Evolutionary conservation across 495 filamentous ascomycete species (phyloP).

Genomic region (Aspergillus wentii): DNA sequence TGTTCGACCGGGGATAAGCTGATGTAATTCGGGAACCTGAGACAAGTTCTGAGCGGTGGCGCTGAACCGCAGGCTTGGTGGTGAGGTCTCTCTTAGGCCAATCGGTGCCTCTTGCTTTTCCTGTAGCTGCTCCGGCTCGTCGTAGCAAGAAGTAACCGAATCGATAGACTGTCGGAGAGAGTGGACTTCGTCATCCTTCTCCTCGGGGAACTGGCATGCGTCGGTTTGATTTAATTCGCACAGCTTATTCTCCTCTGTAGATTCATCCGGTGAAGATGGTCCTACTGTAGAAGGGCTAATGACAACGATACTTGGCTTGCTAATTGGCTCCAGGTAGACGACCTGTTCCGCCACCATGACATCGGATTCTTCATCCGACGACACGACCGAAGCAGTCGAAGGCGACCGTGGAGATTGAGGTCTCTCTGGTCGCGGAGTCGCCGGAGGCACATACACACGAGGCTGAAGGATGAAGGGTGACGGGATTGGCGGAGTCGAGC

Average conservation of each 20-base stretch:
- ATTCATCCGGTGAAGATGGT: neutral
- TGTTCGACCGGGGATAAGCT: slow-evolving; percentile 9
- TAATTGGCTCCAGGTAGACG: slow-evolving; percentile 26
- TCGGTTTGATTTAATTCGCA: neutral
- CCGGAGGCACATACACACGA: slow-evolving; percentile 26
- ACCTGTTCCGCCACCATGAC: slow-evolving; percentile 34
- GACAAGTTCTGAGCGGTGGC: slow-evolving; percentile 20
- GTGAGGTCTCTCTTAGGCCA: no score
- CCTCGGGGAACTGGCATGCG: slow-evolving; percentile 1
- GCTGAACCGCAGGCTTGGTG: slow-evolving; percentile 1
- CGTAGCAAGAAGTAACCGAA: no score
- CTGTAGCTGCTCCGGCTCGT: no score
- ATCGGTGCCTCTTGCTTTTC: neutral
- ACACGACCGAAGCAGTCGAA: slow-evolving; percentile 29
- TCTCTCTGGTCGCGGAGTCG: slow-evolving; percentile 12
- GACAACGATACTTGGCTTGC: slow-evolving; percentile 33
- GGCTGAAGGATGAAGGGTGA: slow-evolving; percentile 32
- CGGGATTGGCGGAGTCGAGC: slow-evolving; percentile 25
- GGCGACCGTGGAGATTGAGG: slow-evolving; percentile 17
- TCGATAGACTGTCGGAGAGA: neutral
- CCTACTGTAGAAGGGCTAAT: slow-evolving; percentile 24
- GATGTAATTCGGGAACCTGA: slow-evolving; percentile 21
- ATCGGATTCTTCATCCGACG: slow-evolving; percentile 32
- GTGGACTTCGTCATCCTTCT: neutral
- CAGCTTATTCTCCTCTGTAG: neutral